Base-by-base conservation (phyloP, 768 basidiomycete genomes). In the Nidularia sp. region DNA sequence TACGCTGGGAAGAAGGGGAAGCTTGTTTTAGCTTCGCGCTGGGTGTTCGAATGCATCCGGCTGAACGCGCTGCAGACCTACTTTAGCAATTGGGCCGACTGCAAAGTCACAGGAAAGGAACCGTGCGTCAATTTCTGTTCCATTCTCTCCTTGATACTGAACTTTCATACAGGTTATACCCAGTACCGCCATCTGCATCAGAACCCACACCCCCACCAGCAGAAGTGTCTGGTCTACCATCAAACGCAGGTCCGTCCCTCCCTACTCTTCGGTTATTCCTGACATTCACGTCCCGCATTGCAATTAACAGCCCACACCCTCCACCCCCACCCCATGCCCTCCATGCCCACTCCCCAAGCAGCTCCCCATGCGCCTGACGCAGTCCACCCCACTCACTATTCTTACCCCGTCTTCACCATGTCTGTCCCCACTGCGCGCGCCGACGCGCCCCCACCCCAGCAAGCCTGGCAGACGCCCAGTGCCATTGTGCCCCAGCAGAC, bases 1-100 rank as follows among this genome's bases (percentile, higher is more conserved):
- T 92, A 90, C 65, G 80, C 78, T 1, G 78, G 80, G 44, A 92
- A 91, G 69, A 91, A 89, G 68, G 83, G 80, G 39, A 92, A 92
- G 65, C 72, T 91, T 44, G 81, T 93, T 2, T 79, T 93, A 5
- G 77, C 82, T 59, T 77, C 80, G 4, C 78, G 80, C 45, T 93
- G 91, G 91, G 77, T 90, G 18, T 77, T 79, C 47, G 86, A 90
- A 62, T 93, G 91, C 59, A 74, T 93, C 59, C 81, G 84, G 58
- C 69, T 77, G 5, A 78, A 81, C 48, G 76, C 79, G 44, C 73
- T 93, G 34, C 86, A 89, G 64, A 89, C 87, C 0, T 92, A 85
- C 60, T 78, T 81, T 47, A 81, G 73, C 52, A 84, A 89, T 59
- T 93, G 86, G 81, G 89, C 85, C 8, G 87, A 82, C 25, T 93